phyloP scores from a whole-genome alignment of 2,329 filamentous ascomycete genomes.

The Tothia fuscella region DNA sequence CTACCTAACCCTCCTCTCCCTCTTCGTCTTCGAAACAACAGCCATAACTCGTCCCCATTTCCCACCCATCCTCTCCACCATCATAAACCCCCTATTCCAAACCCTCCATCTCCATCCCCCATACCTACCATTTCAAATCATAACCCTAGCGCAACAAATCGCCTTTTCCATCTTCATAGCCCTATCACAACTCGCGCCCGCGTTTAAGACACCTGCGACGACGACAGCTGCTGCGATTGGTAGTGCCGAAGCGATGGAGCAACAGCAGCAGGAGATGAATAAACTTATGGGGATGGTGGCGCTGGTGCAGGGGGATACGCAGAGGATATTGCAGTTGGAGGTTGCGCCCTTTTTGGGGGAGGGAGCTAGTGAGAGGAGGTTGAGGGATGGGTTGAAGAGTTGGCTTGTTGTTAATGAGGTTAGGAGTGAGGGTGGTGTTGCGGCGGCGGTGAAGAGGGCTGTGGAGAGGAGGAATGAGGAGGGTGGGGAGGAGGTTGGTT shows the following conservation, averaged over 20 bases:
- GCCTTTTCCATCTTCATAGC: slow-evolving; percentile 49
- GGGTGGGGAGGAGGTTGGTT: neutral
- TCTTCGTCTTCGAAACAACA: slow-evolving; percentile 46
- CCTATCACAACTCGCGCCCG: slow-evolving; percentile 9
- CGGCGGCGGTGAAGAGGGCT: slow-evolving; percentile 60
- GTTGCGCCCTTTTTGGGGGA: slow-evolving; percentile 73
- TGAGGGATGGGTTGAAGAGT: slow-evolving; percentile 65
- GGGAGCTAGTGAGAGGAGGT: slow-evolving; percentile 43
- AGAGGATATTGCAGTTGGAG: slow-evolving; percentile 65
- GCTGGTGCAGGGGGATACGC: slow-evolving; percentile 44
- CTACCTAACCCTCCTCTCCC: slow-evolving; percentile 38
- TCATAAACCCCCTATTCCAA: slow-evolving; percentile 38
- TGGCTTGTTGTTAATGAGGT: slow-evolving; percentile 84
- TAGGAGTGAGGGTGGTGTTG: slow-evolving; percentile 66
- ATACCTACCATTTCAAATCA: slow-evolving; percentile 75
- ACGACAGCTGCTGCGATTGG: no score
- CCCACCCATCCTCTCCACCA: slow-evolving; percentile 30
- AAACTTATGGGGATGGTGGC: slow-evolving; percentile 35
- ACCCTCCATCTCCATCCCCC: slow-evolving; percentile 37
- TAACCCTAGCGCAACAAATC: slow-evolving; percentile 62
- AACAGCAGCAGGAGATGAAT: slow-evolving; percentile 39
- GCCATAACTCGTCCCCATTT: slow-evolving; percentile 42
- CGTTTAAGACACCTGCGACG: neutral
- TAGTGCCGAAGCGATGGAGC: slow-evolving; percentile 3
- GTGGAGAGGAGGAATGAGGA: slow-evolving; percentile 37